Evolutionary conservation across 306 rosid species (phyloP).

Genomic region (Adenanthera pavonina): DNA sequence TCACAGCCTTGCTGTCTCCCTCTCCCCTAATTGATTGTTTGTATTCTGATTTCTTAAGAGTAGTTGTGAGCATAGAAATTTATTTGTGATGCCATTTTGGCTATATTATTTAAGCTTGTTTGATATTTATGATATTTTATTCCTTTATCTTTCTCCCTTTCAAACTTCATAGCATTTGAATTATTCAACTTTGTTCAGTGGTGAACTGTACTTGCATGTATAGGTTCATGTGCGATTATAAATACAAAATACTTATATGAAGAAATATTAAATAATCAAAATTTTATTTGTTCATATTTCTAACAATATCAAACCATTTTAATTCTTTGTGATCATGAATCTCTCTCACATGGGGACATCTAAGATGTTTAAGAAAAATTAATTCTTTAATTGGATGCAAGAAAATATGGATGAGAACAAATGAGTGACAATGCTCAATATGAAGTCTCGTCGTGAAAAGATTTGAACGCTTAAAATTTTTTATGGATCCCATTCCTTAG

Average conservation of each 20-base stretch:
- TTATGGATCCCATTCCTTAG: too few relatives aligned
- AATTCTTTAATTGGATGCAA: neutral
- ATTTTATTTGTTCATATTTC: neutral
- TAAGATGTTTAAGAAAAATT: too few relatives aligned
- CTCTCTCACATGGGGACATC: neutral
- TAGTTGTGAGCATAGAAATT: slow-evolving; percentile 24
- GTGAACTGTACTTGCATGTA: neutral
- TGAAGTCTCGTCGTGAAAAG: too few relatives aligned
- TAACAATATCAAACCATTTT: neutral
- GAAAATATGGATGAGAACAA: neutral
- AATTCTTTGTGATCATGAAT: neutral
- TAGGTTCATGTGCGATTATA: too few relatives aligned
- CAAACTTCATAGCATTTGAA: slow-evolving; percentile 26
- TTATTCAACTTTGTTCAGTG: slow-evolving; percentile 16
- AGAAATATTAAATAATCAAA: neutral
- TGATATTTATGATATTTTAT: neutral
- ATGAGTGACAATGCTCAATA: neutral
- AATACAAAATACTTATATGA: neutral
- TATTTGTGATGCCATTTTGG: slow-evolving; percentile 12
- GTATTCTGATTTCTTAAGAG: slow-evolving; percentile 32
- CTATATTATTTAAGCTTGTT: neutral
- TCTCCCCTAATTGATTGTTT: slow-evolving; percentile 44
- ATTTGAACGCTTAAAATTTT: too few relatives aligned
- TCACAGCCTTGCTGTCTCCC: neutral
- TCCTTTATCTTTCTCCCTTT: slow-evolving; percentile 4